Conservation (phyloP, 495 filamentous ascomycete genomes). For the Hypoxylon intermedium region DNA sequence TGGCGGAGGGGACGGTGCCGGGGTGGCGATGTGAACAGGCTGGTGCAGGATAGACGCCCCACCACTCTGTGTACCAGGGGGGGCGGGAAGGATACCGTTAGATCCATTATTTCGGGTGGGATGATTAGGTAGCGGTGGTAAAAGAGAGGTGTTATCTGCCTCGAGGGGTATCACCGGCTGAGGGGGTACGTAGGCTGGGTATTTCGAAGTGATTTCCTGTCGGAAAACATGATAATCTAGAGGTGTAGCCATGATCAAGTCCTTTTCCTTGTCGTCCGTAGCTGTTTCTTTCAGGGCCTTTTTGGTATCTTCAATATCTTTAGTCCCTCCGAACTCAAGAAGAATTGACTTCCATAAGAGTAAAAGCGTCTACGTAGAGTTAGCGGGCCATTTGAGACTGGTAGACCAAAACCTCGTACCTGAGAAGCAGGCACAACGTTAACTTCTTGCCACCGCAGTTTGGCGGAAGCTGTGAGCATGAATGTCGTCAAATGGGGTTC, state of each 20-base stretch:
- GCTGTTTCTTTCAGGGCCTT: slow-evolving; percentile 61
- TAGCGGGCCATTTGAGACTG: slow-evolving; percentile 29
- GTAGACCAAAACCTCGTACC: slow-evolving; percentile 9
- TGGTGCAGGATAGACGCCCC: slow-evolving; percentile 90
- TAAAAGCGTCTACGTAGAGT: slow-evolving; percentile 60
- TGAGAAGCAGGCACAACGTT: slow-evolving; percentile 50
- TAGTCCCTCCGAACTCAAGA: slow-evolving; percentile 78
- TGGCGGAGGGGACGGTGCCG: slow-evolving; percentile 94
- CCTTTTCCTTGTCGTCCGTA: slow-evolving; percentile 56
- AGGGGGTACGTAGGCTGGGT: slow-evolving; percentile 93
- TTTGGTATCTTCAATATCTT: slow-evolving; percentile 77
- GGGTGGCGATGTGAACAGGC: slow-evolving; percentile 96
- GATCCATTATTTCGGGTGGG: slow-evolving; percentile 58
- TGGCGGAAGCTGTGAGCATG: slow-evolving; percentile 75
- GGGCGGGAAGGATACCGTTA: slow-evolving; percentile 56
- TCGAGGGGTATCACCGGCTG: slow-evolving; percentile 83
- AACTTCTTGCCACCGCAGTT: slow-evolving; percentile 85
- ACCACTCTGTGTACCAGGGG: slow-evolving; percentile 57
- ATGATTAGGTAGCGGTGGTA: slow-evolving; percentile 83
- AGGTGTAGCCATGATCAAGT: slow-evolving; percentile 85
- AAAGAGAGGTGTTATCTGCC: slow-evolving; percentile 84
- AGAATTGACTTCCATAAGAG: slow-evolving; percentile 91
- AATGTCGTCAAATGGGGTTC: slow-evolving; percentile 74
- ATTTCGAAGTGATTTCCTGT: slow-evolving; percentile 98
- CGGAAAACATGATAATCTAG: slow-evolving; percentile 96